Evolutionary conservation across 2,329 filamentous ascomycete species (phyloP).

Genomic region (Colletotrichum paranaense): DNA sequence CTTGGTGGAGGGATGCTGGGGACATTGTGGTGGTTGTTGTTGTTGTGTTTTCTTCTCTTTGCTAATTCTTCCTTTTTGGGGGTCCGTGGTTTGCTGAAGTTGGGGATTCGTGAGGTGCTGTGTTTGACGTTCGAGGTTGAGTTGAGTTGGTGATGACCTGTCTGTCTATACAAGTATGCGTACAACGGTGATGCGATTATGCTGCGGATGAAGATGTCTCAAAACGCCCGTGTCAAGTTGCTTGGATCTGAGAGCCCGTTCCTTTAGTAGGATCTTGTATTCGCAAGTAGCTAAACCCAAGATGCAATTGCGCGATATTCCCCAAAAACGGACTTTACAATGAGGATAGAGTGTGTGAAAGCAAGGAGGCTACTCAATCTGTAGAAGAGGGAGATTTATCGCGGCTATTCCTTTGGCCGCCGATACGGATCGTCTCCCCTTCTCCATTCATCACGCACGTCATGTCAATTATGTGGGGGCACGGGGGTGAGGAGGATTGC

Average conservation of each 20-base stretch:
- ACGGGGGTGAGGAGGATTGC: too few species aligned
- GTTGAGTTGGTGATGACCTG: too few species aligned
- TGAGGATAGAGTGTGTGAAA: neutral
- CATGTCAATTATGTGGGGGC: constrained; percentile 17
- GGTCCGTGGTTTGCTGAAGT: too few species aligned
- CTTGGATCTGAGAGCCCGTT: neutral
- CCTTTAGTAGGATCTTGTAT: neutral
- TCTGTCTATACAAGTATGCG: neutral
- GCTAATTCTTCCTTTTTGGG: neutral
- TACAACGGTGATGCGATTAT: neutral
- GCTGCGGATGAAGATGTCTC: neutral
- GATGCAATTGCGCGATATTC: neutral
- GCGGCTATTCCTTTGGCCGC: neutral
- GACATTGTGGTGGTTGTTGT: neutral
- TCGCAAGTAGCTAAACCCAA: neutral
- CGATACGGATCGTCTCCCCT: neutral
- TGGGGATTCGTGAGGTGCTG: neutral
- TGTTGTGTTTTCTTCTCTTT: neutral
- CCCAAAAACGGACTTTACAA: neutral
- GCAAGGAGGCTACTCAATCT: neutral
- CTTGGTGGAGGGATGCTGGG: constrained; percentile 60
- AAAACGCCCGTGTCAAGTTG: neutral
- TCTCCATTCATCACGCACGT: constrained; percentile 17
- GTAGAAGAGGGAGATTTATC: neutral
- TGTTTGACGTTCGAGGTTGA: neutral